Evolutionary conservation across 2,329 filamentous ascomycete species (phyloP).

Genomic region (Aplosporella prunicola): DNA sequence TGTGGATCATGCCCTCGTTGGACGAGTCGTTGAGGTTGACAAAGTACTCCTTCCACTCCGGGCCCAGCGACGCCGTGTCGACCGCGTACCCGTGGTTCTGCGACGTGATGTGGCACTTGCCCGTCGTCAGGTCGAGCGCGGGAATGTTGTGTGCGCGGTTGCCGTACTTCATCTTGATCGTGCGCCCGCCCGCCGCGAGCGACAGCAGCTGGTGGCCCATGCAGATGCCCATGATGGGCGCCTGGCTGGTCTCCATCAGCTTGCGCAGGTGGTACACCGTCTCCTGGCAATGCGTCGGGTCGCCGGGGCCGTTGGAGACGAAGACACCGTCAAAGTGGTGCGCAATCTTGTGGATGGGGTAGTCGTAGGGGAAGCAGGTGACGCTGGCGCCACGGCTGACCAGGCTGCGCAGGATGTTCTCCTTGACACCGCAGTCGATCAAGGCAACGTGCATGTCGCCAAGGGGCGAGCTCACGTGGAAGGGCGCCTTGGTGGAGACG

Average conservation of each 20-base stretch:
- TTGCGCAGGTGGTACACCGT: constrained; percentile 88
- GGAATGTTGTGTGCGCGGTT: constrained; percentile 99
- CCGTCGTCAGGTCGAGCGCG: constrained; percentile 84
- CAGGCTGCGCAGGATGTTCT: constrained; percentile 95
- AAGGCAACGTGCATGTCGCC: constrained; percentile 86
- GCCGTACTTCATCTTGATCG: constrained; percentile 97
- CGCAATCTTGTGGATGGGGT: constrained; percentile 95
- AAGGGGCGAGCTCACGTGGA: constrained; percentile 78
- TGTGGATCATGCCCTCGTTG: constrained; percentile 97
- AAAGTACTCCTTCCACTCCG: constrained; percentile 95
- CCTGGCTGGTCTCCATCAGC: constrained; percentile 81
- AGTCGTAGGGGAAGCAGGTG: constrained; percentile 92
- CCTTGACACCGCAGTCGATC: constrained; percentile 97
- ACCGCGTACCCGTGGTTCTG: constrained; percentile 99
- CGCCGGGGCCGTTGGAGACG: constrained; percentile 97
- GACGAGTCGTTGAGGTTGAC: constrained; percentile 95
- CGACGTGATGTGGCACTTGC: constrained; percentile 95
- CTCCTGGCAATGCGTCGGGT: constrained; percentile 91
- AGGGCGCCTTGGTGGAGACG: constrained; percentile 96
- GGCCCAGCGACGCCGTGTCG: constrained; percentile 69
- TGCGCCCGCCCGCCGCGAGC: constrained; percentile 76
- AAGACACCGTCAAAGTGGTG: constrained; percentile 98
- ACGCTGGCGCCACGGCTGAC: constrained; percentile 86
- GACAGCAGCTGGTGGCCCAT: constrained; percentile 94
- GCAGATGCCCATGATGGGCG: constrained; percentile 96